Conservation (phyloP, 1,284 basidiomycete species). For the Ustilago nuda region DNA sequence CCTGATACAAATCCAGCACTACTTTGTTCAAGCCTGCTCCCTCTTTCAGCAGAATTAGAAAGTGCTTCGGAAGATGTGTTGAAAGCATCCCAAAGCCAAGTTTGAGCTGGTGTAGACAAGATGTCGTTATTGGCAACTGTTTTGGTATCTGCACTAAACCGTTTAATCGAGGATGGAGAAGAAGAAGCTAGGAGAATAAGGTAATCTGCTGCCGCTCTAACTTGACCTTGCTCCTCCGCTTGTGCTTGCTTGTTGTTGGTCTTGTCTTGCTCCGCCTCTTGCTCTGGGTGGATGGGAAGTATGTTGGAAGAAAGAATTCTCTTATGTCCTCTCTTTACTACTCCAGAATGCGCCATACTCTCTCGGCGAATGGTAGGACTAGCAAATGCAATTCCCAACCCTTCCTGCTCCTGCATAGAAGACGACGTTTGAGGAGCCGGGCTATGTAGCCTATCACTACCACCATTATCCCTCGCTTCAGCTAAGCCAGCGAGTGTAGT, state of each 20-base stretch:
- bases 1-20: neutral
- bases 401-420: conserved; percentile 1
- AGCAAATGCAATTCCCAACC: conserved; percentile 20
- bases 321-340: conserved; percentile 12
- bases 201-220: conserved; percentile 43
- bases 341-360: conserved; percentile 12
- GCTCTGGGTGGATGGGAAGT: conserved; percentile 7
- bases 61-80: conserved; percentile 11
- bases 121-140: conserved; percentile 9
- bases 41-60: conserved; percentile 10
- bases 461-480: conserved; percentile 22
- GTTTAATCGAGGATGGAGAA: conserved; percentile 37
- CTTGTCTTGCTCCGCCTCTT: conserved; percentile 6
- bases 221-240: conserved; percentile 17
- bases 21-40: conserved; percentile 15
- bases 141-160: conserved; percentile 21
- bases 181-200: conserved; percentile 36
- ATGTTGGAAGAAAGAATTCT: conserved; percentile 39
- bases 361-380: conserved; percentile 24
- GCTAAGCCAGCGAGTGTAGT: conserved; percentile 39
- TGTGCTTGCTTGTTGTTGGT: conserved; percentile 2
- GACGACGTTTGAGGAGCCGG: conserved; percentile 5
- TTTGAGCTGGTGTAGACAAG: conserved; percentile 41
- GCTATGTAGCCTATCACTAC: conserved; percentile 23
- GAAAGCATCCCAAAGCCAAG: conserved; percentile 46